Percentiles rank a stretch among this genome's conserved stretches.
These are phyloP conservation scores for Colletotrichum gigasporum DNA, from an alignment of 2,329 filamentous ascomycete genomes.

Conservation along the genomic window DNA sequence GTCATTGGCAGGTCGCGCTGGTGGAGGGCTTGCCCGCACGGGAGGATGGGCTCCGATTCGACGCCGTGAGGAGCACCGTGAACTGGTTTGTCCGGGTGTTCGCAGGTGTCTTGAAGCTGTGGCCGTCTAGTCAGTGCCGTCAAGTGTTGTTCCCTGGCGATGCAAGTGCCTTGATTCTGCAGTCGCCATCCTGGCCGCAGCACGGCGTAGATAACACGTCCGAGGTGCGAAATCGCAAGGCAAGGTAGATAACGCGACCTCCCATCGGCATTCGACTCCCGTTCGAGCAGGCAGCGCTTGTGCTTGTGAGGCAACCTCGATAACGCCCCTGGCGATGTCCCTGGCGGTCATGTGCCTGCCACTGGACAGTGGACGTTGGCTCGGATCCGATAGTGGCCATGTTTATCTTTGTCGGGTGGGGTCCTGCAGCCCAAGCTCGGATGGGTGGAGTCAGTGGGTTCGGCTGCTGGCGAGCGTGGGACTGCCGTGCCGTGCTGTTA, in stretches of 20 bases:
- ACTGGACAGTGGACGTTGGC: constrained; percentile 7
- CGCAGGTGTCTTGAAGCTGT: background rate
- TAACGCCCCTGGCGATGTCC: background rate
- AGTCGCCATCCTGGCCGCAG: background rate
- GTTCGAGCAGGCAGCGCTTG: background rate
- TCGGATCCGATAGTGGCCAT: constrained; percentile 16
- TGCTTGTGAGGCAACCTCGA: constrained; percentile 12
- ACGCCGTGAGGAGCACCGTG: background rate
- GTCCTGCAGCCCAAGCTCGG: background rate
- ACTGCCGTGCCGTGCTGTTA: constrained; percentile 1
- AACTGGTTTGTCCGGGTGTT: background rate
- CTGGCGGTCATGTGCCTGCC: constrained; percentile 14
- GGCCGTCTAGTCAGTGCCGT: no score
- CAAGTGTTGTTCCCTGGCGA: no score
- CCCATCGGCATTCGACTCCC: background rate
- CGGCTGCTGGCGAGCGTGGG: background rate
- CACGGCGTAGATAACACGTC: constrained; percentile 6
- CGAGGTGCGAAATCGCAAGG: no score
- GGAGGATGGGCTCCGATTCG: constrained; percentile 19
- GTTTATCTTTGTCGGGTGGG: constrained; percentile 17
- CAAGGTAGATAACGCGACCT: constrained; percentile 13
- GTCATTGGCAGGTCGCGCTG: constrained; percentile 7
- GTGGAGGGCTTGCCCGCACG: background rate
- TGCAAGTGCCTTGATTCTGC: constrained; percentile 15
- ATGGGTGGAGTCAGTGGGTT: background rate